Conservation (phyloP, 1,139 yeast genomes). For the Saccharomyces pastorianus region DNA sequence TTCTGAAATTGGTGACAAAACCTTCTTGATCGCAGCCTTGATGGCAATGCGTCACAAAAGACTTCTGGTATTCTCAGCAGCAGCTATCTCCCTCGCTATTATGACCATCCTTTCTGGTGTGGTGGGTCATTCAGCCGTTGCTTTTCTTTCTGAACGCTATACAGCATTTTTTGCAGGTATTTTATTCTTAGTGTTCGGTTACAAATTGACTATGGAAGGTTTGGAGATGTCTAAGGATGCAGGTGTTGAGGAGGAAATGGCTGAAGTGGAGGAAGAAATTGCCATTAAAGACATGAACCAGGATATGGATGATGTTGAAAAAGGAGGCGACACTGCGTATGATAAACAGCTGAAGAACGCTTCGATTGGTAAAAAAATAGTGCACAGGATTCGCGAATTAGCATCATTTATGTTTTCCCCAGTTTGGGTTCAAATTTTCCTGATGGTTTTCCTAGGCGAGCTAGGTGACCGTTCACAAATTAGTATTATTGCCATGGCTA, state of each 20-base stretch:
- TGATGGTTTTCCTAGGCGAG: conserved; percentile 94
- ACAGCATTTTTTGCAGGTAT: conserved; percentile 78
- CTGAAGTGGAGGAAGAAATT: conserved; percentile 93
- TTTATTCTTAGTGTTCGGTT: conserved; percentile 77
- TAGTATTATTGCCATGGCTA: conserved; percentile 97
- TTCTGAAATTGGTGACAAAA: conserved; percentile 94
- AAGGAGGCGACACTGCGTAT: conserved; percentile 35
- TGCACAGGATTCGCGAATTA: conserved; percentile 37
- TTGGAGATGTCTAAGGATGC: conserved; percentile 67
- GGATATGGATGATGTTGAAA: conserved; percentile 49
- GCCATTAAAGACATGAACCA: conserved; percentile 52
- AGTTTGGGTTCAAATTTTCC: conserved; percentile 86
- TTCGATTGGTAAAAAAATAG: conserved; percentile 7
- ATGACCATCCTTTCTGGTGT: conserved; percentile 90
- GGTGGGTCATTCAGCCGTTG: conserved; percentile 86
- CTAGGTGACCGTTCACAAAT: conserved; percentile 99
- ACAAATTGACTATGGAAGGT: conserved; percentile 72
- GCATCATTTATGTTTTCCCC: conserved; percentile 71
- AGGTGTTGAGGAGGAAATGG: conserved; percentile 91
- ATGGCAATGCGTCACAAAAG: conserved; percentile 96
- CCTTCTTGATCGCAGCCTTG: conserved; percentile 90
- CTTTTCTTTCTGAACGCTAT: conserved; percentile 66
- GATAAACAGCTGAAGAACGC: conserved; percentile 6
- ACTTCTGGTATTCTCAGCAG: conserved; percentile 74
- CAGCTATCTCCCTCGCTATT: conserved; percentile 74